Evolutionary conservation across 495 filamentous ascomycete genomes (phyloP), one percentile per base, ranked within the genome.

Genomic region (Penicillium fimorum): DNA sequence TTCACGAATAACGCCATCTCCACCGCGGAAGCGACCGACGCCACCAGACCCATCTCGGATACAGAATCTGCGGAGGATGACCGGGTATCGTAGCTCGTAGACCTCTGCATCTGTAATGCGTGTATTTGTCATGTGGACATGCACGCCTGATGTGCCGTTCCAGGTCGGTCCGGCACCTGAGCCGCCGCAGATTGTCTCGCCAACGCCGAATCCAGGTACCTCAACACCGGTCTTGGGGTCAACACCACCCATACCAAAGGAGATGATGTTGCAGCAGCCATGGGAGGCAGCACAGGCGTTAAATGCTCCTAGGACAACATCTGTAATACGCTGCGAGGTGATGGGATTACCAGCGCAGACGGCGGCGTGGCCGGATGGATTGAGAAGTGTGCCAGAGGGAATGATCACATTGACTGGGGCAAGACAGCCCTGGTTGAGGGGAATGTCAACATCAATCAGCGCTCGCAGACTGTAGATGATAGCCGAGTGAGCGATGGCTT

Each of bases 91-190:
- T 0, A 89, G 75, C 71, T 96, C 92, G 64, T 94, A 91, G 15
- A 94, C 80, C 62, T 96, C 92, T 0, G 88, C 77, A 75, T 96
- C 92, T 1, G 92, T 96, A 67, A 96, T 96, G 4, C 90, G 82
- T 8, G 92, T 96, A 66, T 96, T 96, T 9, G 91, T 96, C 91
- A 95, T 95, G 71, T 96, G 91, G 38, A 81, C 84, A 68, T 96
- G 92, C 45, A 96, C 90, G 47, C 90, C 91, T 53, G 77, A 82
- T 1, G 87, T 88, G 35, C 92, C 92, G 53, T 91, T 79, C 91
- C 91, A 96, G 18, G 78, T 77, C 0, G 86, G 80, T 0, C 91
- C 91, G 0, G 92, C 92, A 43, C 92, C 92, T 53, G 80, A 85
- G 4, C 91, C 92, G 25, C 92, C 92, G 4, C 88, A 87, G 64